Evolutionary conservation across 306 rosid species (phyloP).

Genomic region (Pterocarpus santalinus): DNA sequence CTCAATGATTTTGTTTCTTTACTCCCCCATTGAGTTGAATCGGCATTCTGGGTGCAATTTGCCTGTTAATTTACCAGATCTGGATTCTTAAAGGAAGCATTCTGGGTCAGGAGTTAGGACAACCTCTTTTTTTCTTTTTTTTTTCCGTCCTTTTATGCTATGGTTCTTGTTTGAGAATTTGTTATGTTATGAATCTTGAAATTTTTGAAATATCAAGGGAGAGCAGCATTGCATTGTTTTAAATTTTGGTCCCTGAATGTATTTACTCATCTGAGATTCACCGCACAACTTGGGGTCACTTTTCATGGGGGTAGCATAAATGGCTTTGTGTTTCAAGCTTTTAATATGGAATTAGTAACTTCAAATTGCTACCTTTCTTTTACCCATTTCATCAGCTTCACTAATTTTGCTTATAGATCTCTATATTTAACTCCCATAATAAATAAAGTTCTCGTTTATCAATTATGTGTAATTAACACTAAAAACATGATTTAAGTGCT

Average conservation of each 20-base stretch:
- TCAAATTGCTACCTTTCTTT: not conserved
- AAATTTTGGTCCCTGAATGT: not conserved
- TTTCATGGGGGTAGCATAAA: conserved; percentile 4
- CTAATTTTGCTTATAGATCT: conserved; percentile 13
- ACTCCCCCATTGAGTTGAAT: conserved; percentile 18
- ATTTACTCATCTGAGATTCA: not conserved
- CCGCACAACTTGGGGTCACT: not conserved
- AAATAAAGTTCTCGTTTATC: not conserved
- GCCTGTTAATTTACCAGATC: conserved; percentile 29
- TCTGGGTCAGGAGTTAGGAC: not conserved
- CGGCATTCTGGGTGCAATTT: not conserved
- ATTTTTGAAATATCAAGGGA: not conserved
- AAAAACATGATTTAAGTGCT: not conserved
- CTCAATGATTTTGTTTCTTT: not conserved
- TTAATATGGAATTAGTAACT: conserved; percentile 7
- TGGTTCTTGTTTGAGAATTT: not conserved
- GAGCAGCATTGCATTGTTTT: not conserved
- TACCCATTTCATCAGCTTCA: not conserved
- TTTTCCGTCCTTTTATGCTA: not conserved
- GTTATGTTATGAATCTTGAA: not conserved
- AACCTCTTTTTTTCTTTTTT: not conserved
- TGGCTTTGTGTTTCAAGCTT: not conserved
- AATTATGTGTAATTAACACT: not conserved
- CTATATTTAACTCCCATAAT: not conserved
- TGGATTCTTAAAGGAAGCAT: conserved; percentile 9